phyloP scores from a whole-genome alignment of 768 basidiomycete species.

The Flagelloscypha sp. region DNA sequence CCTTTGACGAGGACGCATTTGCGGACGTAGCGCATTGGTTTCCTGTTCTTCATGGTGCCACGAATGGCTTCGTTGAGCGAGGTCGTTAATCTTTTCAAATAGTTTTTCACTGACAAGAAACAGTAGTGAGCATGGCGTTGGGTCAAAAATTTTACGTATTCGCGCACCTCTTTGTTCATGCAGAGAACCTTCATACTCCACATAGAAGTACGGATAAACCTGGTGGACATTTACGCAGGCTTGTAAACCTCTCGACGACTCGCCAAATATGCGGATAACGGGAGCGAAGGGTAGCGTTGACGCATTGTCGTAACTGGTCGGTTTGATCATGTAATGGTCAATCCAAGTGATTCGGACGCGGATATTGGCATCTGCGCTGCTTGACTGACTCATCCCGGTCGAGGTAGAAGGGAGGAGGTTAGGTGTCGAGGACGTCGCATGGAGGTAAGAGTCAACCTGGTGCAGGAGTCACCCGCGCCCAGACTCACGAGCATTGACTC shows the following conservation, averaged over 20 bases:
- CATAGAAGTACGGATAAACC: slow-evolving; percentile 88
- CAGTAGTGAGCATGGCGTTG: too few species aligned
- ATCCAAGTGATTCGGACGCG: slow-evolving; percentile 47
- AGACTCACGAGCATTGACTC: too few species aligned
- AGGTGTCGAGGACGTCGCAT: too few species aligned
- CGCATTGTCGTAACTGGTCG: slow-evolving; percentile 59
- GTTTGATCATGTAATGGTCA: slow-evolving; percentile 50
- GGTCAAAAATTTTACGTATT: slow-evolving; percentile 1
- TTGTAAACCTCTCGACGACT: slow-evolving; percentile 66
- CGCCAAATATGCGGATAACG: slow-evolving; percentile 79
- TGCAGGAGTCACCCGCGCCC: too few species aligned
- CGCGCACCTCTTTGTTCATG: slow-evolving; percentile 51
- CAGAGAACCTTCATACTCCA: slow-evolving; percentile 70
- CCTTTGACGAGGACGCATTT: slow-evolving; percentile 85
- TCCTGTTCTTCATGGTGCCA: slow-evolving; percentile 70
- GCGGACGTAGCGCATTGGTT: slow-evolving; percentile 59
- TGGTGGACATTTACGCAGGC: slow-evolving; percentile 89
- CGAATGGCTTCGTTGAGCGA: slow-evolving; percentile 86
- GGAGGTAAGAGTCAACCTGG: too few species aligned
- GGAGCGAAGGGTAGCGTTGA: slow-evolving; percentile 56
- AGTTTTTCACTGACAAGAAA: slow-evolving; percentile 52
- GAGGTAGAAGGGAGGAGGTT: too few species aligned
- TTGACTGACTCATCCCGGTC: too few species aligned
- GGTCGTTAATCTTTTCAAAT: slow-evolving; percentile 57
- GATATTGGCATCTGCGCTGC: too few species aligned